Percentiles rank a stretch among this genome's conserved stretches.
Evolutionary conservation across 345 rosid species (phyloP).

Genomic region (Reutealis trisperma): DNA sequence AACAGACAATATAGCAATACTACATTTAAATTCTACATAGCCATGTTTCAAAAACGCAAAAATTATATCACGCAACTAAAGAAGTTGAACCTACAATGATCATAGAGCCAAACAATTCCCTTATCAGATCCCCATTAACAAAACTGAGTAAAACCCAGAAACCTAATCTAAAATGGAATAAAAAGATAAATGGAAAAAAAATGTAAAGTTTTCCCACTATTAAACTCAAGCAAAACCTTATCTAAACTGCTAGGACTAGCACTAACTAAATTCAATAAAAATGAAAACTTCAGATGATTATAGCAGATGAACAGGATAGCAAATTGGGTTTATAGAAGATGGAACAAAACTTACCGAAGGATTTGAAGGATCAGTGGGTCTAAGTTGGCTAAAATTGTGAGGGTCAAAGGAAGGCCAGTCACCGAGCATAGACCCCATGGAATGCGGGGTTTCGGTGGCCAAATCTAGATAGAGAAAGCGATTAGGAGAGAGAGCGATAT

Average conservation of each 20-base stretch:
- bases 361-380: constrained; percentile 80
- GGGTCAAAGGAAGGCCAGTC: constrained; percentile 85
- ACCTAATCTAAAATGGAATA: not conserved
- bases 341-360: constrained; percentile 57
- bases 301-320: not conserved
- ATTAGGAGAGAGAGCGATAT: not conserved
- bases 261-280: not conserved
- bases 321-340: not conserved
- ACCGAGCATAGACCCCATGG: constrained; percentile 75
- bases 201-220: not conserved
- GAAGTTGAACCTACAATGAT: not conserved
- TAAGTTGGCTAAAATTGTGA: constrained; percentile 83
- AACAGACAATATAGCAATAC: not conserved
- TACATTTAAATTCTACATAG: not conserved
- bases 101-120: not conserved
- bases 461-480: constrained; percentile 25
- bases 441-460: constrained; percentile 31
- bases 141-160: constrained; percentile 2
- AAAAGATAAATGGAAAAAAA: not conserved
- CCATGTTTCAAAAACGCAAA: no score
- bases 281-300: not conserved
- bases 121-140: constrained; percentile 3
- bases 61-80: not conserved
- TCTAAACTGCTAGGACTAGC: not conserved
- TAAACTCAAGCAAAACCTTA: not conserved